Evolutionary conservation across 352 stramenopile species (phyloP).

Genomic region (Pythium pectinolyticum): DNA sequence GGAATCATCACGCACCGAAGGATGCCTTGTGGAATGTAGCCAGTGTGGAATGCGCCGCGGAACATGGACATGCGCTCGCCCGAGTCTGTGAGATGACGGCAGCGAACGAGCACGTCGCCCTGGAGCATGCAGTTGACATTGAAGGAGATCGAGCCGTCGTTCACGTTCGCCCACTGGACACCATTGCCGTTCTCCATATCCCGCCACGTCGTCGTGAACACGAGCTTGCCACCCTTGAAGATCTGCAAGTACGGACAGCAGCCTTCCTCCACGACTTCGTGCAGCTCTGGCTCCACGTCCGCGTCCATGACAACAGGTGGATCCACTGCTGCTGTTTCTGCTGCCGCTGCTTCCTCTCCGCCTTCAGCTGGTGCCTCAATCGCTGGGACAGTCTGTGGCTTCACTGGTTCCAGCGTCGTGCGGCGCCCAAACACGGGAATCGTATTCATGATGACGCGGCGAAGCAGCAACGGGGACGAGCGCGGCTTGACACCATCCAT

Average conservation of each 20-base stretch:
- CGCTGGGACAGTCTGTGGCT: slow-evolving; percentile 32
- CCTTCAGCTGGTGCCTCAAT: slow-evolving; percentile 30
- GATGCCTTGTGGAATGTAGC: slow-evolving; percentile 95
- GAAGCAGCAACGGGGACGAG: slow-evolving; percentile 93
- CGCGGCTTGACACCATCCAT: slow-evolving; percentile 94
- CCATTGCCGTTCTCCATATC: slow-evolving; percentile 86
- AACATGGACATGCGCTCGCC: slow-evolving; percentile 96
- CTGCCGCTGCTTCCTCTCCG: slow-evolving; percentile 23
- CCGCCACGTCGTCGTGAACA: slow-evolving; percentile 93
- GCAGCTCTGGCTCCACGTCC: slow-evolving; percentile 46
- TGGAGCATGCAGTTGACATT: slow-evolving; percentile 96
- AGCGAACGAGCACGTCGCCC: slow-evolving; percentile 96
- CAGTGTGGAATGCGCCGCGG: slow-evolving; percentile 97
- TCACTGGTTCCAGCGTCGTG: slow-evolving; percentile 55
- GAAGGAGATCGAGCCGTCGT: slow-evolving; percentile 92
- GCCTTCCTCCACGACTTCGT: slow-evolving; percentile 79
- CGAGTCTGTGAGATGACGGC: slow-evolving; percentile 91
- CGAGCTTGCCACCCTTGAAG: slow-evolving; percentile 96
- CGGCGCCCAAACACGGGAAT: slow-evolving; percentile 87
- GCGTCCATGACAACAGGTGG: too few species aligned
- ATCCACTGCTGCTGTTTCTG: neutral
- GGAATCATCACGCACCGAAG: slow-evolving; percentile 75
- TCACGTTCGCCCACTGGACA: slow-evolving; percentile 89
- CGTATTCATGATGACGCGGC: slow-evolving; percentile 95
- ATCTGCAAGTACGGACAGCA: slow-evolving; percentile 98